phyloP scores from a whole-genome alignment of 805 yeast species.

The Candida nitratophila region DNA sequence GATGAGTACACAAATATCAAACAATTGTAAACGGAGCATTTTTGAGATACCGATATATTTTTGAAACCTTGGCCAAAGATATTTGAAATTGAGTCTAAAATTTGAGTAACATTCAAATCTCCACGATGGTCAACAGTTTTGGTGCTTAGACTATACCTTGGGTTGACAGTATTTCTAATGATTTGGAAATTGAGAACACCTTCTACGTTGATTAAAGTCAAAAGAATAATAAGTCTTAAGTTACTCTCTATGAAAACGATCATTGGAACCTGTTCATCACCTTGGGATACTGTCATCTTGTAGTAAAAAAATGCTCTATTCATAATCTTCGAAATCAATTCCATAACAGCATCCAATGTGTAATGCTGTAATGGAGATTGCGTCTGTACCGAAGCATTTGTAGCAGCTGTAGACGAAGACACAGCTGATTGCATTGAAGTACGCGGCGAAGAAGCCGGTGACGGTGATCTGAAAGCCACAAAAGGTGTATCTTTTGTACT shows the following conservation, averaged over 20 bases:
- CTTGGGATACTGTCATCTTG: slow-evolving; percentile 44
- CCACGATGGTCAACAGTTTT: background rate
- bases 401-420: slow-evolving; percentile 6
- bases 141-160: background rate
- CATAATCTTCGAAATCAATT: slow-evolving; percentile 30
- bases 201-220: slow-evolving; percentile 44
- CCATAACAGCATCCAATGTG: slow-evolving; percentile 22
- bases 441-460: slow-evolving; percentile 41
- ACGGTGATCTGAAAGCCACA: slow-evolving; percentile 11
- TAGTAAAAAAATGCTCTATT: slow-evolving; percentile 36
- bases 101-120: background rate
- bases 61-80: slow-evolving; percentile 38
- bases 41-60: slow-evolving; percentile 42
- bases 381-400: slow-evolving; percentile 7
- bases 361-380: slow-evolving; percentile 8
- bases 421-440: slow-evolving; percentile 29
- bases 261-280: slow-evolving; percentile 77
- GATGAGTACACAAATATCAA: slow-evolving; percentile 58
- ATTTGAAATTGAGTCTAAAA: slow-evolving; percentile 3
- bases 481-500: slow-evolving; percentile 16
- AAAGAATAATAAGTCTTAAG: slow-evolving; percentile 54
- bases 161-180: slow-evolving; percentile 1
- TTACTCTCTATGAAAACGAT: slow-evolving; percentile 68
- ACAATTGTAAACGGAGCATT: slow-evolving; percentile 56
- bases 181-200: slow-evolving; percentile 38